These are phyloP conservation scores for Metschnikowia hibisci DNA, from an alignment of 805 yeast genomes.

Conservation along the genomic window DNA sequence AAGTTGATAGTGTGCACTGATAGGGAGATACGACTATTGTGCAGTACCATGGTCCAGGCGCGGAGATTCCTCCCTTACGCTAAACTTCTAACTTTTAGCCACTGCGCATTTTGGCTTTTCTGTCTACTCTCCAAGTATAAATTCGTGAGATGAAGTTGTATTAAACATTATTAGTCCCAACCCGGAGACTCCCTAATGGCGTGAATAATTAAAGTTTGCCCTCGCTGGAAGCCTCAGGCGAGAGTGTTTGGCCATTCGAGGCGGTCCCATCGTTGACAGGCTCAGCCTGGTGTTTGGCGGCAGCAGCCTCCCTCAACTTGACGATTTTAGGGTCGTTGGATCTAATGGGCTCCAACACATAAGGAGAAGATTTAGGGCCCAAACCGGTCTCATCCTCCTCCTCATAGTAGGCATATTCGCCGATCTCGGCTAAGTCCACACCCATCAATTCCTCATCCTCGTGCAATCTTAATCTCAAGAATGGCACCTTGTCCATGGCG, in stretches of 20 bases:
- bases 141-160: too few relatives aligned
- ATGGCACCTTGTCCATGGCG: constrained; percentile 70
- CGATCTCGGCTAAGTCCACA: constrained; percentile 85
- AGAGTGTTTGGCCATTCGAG: constrained; percentile 13
- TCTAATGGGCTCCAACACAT: constrained; percentile 76
- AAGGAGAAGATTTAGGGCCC: constrained; percentile 34
- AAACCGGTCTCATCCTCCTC: constrained; percentile 46
- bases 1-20: too few relatives aligned
- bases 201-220: constrained; percentile 8
- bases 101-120: too few relatives aligned
- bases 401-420: constrained; percentile 75
- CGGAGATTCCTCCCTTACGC: too few relatives aligned
- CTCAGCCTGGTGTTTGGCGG: constrained; percentile 12
- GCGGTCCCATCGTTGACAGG: constrained; percentile 12
- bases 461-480: constrained; percentile 73
- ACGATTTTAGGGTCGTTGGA: constrained; percentile 45
- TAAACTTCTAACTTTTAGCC: too few relatives aligned
- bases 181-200: constrained; percentile 4
- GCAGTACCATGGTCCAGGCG: too few relatives aligned
- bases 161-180: constrained; percentile 1
- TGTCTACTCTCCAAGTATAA: too few relatives aligned
- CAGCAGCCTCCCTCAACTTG: constrained; percentile 26
- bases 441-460: constrained; percentile 88
- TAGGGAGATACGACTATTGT: too few relatives aligned
- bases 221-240: constrained; percentile 14